Percentiles rank a stretch among this genome's conserved stretches.
phyloP scores from a whole-genome alignment of 306 rosid species.

The Spatholobus suberectus region DNA sequence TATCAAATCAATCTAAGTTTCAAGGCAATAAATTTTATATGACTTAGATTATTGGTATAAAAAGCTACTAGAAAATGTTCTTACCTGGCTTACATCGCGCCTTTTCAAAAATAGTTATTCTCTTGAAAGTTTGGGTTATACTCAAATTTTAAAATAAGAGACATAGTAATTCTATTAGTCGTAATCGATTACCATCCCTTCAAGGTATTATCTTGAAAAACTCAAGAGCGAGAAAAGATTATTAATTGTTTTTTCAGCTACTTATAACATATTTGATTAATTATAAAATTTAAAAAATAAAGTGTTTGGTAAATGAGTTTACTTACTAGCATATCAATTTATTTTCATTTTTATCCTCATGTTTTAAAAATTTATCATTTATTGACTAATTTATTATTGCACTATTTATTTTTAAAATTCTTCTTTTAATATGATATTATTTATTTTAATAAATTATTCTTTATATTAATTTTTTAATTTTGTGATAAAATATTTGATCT shows the following conservation, averaged over 20 bases:
- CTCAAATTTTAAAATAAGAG: not conserved
- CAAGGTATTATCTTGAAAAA: not conserved
- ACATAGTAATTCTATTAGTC: not conserved
- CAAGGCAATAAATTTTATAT: not conserved
- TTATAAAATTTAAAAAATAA: not conserved
- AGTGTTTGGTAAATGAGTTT: not conserved
- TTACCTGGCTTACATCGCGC: not conserved
- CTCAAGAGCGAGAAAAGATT: not conserved
- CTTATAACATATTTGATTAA: not conserved
- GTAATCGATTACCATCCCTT: not conserved
- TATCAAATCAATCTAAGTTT: not conserved
- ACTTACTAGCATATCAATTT: not conserved
- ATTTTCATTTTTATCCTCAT: not conserved
- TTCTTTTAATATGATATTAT: not conserved
- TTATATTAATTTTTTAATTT: not conserved
- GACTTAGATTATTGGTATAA: not conserved
- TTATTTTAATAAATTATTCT: not conserved
- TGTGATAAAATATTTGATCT: too few species aligned
- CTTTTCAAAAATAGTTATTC: not conserved
- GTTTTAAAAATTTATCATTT: not conserved
- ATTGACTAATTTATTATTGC: not conserved
- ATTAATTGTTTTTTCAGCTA: not conserved
- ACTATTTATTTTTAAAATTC: not conserved
- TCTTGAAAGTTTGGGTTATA: not conserved
- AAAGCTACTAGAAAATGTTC: not conserved